Evolutionary conservation across 208 protist species (phyloP).

Genomic region (Phytomonas francai): DNA sequence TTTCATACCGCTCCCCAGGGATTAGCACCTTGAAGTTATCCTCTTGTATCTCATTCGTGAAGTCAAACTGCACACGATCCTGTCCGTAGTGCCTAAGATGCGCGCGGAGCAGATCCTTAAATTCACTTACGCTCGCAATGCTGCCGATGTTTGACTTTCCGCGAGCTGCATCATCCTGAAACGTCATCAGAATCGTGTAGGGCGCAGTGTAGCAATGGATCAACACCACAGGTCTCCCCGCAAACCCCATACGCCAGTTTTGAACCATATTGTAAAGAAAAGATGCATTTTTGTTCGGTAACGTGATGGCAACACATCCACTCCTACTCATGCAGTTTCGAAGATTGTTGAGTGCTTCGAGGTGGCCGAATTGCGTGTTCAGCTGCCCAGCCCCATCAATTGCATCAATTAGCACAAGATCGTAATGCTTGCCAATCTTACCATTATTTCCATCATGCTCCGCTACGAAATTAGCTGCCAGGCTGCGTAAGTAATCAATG

Average conservation of each 20-base stretch:
- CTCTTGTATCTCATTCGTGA: slow-evolving; percentile 57
- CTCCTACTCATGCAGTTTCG: slow-evolving; percentile 52
- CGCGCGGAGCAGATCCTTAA: slow-evolving; percentile 67
- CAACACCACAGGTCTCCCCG: slow-evolving; percentile 63
- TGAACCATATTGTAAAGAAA: slow-evolving; percentile 78
- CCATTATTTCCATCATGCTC: not conserved
- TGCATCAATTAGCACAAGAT: slow-evolving; percentile 70
- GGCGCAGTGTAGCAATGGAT: slow-evolving; percentile 76
- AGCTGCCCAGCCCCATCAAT: slow-evolving; percentile 62
- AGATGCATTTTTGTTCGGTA: slow-evolving; percentile 65
- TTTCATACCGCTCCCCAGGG: slow-evolving; percentile 44
- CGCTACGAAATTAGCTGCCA: slow-evolving; percentile 15
- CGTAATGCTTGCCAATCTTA: slow-evolving; percentile 28
- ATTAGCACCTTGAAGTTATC: slow-evolving; percentile 63
- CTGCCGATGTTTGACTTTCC: slow-evolving; percentile 71
- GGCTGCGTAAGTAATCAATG: slow-evolving; percentile 48
- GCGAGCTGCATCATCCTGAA: slow-evolving; percentile 65
- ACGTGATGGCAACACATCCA: slow-evolving; percentile 54
- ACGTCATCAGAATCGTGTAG: slow-evolving; percentile 84
- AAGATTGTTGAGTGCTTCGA: slow-evolving; percentile 74
- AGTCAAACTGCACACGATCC: slow-evolving; percentile 71
- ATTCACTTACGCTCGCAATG: slow-evolving; percentile 64
- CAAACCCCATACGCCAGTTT: slow-evolving; percentile 84
- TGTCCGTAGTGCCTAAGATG: slow-evolving; percentile 70
- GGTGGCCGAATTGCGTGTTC: slow-evolving; percentile 55